These are phyloP conservation scores for Cryptococcus floricola DNA, from an alignment of 1,284 basidiomycete species.

Conservation along the genomic window DNA sequence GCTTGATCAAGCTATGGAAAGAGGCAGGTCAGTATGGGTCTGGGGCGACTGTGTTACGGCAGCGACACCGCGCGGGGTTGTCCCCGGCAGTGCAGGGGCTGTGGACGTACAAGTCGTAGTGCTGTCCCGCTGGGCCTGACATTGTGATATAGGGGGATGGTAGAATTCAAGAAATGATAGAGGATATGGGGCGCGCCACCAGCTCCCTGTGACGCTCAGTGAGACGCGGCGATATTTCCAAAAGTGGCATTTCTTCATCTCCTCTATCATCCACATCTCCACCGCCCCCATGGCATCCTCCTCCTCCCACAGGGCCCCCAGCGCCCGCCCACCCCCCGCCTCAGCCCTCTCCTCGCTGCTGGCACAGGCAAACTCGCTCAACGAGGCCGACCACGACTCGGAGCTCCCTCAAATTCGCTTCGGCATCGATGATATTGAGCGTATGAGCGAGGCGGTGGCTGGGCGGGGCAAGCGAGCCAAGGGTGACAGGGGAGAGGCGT, in stretches of 20 bases:
- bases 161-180: slow-evolving; percentile 6
- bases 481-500: slow-evolving; percentile 36
- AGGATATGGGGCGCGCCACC: not conserved
- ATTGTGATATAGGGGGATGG: not conserved
- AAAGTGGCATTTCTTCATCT: slow-evolving; percentile 1
- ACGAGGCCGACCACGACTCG: slow-evolving; percentile 30
- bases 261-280: not conserved
- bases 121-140: slow-evolving; percentile 42
- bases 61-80: not conserved
- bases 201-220: not conserved
- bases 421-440: slow-evolving; percentile 46
- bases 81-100: not conserved
- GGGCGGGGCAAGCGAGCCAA: slow-evolving; percentile 33
- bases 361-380: slow-evolving; percentile 40
- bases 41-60: not conserved
- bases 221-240: not conserved
- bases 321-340: slow-evolving; percentile 14
- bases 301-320: slow-evolving; percentile 4
- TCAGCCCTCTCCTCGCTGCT: slow-evolving; percentile 36
- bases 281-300: slow-evolving; percentile 12
- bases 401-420: slow-evolving; percentile 45
- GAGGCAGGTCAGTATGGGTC: not conserved
- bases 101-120: slow-evolving; percentile 49
- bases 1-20: slow-evolving; percentile 74
- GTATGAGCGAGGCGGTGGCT: slow-evolving; percentile 38